Evolutionary conservation across 768 basidiomycete species (phyloP), one percentile per base, ranked within the genome.

Genomic region (Chlorophyllum brunneum): DNA sequence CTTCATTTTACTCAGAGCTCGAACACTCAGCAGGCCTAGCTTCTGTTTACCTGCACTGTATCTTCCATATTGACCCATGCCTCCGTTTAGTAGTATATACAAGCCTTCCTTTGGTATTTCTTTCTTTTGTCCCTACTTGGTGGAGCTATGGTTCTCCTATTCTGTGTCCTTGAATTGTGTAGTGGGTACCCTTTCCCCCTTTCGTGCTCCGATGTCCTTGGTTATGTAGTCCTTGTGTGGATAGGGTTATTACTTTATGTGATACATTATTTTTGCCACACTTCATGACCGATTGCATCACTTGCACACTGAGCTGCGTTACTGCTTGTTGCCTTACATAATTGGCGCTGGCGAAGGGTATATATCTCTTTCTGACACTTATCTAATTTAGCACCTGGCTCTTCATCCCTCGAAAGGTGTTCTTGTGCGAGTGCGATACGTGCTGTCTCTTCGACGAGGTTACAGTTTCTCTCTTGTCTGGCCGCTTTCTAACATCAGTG

Each of bases 171-270:
- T 45, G 23, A 20, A 31, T 31, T 7, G 20, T 51, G 18, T 42
- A 42, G 24, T 29, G 34, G 30, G 39, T 29, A 41, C 13, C 13
- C 11, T 30, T 20, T 41, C 26, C 22, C 18, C 27, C 42, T 42
- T 33, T 57, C 42, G n/a, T n/a, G n/a, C n/a, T n/a, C n/a, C n/a
- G n/a, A n/a, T n/a, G n/a, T n/a, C n/a, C n/a, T n/a, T n/a, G n/a
- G n/a, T n/a, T n/a, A n/a, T n/a, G n/a, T n/a, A 23, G 33, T 31
- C 51, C 20, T 39, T 33, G 31, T 49, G 51, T 46, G 36, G 44
- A 31, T 53, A 46, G 51, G 51, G 51, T 29, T 53, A 53, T 45
- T 34, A 42, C 42, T 34, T 53, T 45, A 53, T 53, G 43, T 40
- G 26, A 53, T 53, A 52, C 27, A 45, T 30, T 26, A 45, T 13